A percentile compares a stretch with the other conserved stretches of the same genome.
phyloP scores from a whole-genome alignment of 2,329 filamentous ascomycete species.

The Bipolaris cookei region DNA sequence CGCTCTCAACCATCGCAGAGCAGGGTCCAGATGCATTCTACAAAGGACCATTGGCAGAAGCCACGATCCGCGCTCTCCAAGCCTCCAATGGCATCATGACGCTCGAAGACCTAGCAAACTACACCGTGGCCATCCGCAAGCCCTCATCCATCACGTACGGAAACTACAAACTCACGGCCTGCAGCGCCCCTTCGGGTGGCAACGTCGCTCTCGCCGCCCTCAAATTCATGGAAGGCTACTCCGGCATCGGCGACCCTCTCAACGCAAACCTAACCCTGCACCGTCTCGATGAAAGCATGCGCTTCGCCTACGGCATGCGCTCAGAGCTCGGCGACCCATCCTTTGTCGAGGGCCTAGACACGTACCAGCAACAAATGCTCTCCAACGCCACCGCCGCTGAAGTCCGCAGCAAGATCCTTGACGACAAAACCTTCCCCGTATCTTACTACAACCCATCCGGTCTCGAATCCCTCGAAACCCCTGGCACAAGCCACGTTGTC shows the following conservation, averaged over 20 bases:
- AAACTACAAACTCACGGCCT: conserved; percentile 71
- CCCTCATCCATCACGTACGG: conserved; percentile 63
- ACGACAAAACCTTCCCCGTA: conserved; percentile 73
- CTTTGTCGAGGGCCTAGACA: conserved; percentile 68
- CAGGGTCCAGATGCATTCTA: conserved; percentile 78
- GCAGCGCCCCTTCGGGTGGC: conserved; percentile 79
- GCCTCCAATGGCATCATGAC: conserved; percentile 83
- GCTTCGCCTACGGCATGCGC: conserved; percentile 82
- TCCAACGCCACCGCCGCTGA: conserved; percentile 63
- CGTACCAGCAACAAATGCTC: conserved; percentile 72
- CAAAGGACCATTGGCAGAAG: conserved; percentile 71
- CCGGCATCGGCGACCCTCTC: conserved; percentile 64
- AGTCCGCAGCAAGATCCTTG: conserved; percentile 72
- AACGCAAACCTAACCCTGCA: conserved; percentile 74
- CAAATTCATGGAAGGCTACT: conserved; percentile 83
- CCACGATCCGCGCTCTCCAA: conserved; percentile 73
- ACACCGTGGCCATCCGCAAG: conserved; percentile 69
- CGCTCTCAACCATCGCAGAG: conserved; percentile 77
- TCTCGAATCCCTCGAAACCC: conserved; percentile 70
- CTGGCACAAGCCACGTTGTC: conserved; percentile 76
- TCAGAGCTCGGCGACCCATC: conserved; percentile 81
- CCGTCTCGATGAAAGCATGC: conserved; percentile 83
- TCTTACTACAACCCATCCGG: conserved; percentile 74
- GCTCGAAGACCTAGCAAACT: conserved; percentile 75
- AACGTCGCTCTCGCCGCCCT: conserved; percentile 75